Base-by-base conservation (phyloP, 2,329 filamentous ascomycete species). In the Chaetomiaceae sp. region DNA sequence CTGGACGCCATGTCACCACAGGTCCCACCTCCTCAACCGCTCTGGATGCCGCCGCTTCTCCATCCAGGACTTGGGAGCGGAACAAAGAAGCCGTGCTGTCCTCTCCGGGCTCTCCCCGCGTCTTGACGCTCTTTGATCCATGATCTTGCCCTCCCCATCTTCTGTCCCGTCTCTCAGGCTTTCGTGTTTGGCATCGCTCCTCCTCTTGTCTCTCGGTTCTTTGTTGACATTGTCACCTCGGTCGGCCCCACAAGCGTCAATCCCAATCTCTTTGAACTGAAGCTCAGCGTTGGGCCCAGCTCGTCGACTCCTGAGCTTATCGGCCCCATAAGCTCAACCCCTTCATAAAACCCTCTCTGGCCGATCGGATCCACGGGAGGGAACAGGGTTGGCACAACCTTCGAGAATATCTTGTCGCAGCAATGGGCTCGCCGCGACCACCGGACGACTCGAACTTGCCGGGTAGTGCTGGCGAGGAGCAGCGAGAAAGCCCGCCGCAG, bases 341-440 rank as follows among this genome's bases (percentile, higher is more conserved):
- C n/a, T 15, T n/a, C 31, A 25, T 25, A 38, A 17, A 23, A 33
- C 14, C 34, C 38, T 38, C 29, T 44, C 25, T 15, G 27, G n/a
- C 6, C 40, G 25, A 33, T 36, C 37, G 23, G 25, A 37, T 38
- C 55, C 19, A 17, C 40, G n/a, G 20, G 22, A 22, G 8, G 22
- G 40, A 27, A 22, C 34, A 42, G 52, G 34, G 31, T 15, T n/a
- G 44, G 27, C 40, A 43, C 38, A n/a, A 20, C 14, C 3, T 19
- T 11, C 4, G 11, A 3, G 17, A 31, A 23, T 17, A 42, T 39
- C 37, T 38, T 46, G 39, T 42, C 38, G 33, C 45, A 39, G 39
- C 51, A 22, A 61, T 61, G 59, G 53, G 49, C n/a, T 56, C 59
- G 39, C 47, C 51, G 40, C 51, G 17, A 37, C 17, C 40, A 37